Percentiles rank a stretch among this genome's conserved stretches.
Conservation (phyloP, 2,329 filamentous ascomycete species). For the Penicillium corylophilum region DNA sequence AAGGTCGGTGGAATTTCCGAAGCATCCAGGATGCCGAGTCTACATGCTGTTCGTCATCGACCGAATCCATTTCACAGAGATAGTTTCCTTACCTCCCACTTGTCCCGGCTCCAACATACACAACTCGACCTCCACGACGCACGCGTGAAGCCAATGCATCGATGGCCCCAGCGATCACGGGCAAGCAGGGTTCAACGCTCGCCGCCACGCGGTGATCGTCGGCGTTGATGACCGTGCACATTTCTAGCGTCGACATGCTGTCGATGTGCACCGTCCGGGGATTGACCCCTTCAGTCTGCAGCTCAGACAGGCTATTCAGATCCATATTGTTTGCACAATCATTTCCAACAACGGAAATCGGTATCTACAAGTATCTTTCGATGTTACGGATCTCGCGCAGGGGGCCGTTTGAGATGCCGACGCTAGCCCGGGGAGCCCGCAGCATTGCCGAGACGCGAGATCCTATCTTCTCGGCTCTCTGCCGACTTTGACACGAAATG, state of each 20-base stretch:
- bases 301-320: conserved; percentile 26
- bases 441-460: conserved; percentile 1
- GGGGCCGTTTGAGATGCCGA: neutral
- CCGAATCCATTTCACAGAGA: neutral
- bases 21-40: conserved; percentile 43
- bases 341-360: neutral
- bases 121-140: conserved; percentile 34
- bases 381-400: neutral
- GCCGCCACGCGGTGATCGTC: conserved; percentile 37
- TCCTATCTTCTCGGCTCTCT: neutral
- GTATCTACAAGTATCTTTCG: neutral
- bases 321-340: conserved; percentile 11
- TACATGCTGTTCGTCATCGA: conserved; percentile 10
- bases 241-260: conserved; percentile 37
- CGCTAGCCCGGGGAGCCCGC: neutral
- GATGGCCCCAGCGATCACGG: conserved; percentile 35
- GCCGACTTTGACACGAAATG: too few relatives aligned
- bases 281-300: conserved; percentile 43
- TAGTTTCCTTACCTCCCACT: conserved; percentile 39
- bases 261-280: conserved; percentile 37
- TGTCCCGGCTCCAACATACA: conserved; percentile 46
- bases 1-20: conserved; percentile 47
- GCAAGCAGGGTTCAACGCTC: conserved; percentile 33
- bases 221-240: conserved; percentile 40
- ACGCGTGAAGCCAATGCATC: conserved; percentile 34